A percentile compares a stretch with the other conserved stretches of the same genome.
phyloP scores from a whole-genome alignment of 257 asterid genomes.

The Solanum neorickii region DNA sequence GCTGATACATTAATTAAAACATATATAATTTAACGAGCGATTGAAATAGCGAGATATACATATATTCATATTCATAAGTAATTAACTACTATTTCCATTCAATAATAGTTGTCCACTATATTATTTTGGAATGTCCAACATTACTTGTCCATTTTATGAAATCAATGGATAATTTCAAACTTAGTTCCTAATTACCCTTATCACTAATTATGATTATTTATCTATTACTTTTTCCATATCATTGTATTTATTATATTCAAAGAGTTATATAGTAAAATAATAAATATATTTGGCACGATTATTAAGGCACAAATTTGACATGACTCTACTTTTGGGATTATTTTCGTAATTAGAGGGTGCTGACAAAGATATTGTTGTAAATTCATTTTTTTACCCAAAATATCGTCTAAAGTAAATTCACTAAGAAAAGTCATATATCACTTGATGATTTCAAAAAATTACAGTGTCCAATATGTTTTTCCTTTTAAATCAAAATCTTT shows the following conservation, averaged over 20 bases:
- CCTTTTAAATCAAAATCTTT: too few relatives aligned
- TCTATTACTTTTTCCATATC: not conserved
- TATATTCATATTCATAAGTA: not conserved
- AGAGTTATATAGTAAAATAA: too few relatives aligned
- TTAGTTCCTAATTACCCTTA: not conserved
- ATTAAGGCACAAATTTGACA: not conserved
- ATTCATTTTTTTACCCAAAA: too few relatives aligned
- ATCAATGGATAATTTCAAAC: not conserved
- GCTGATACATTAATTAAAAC: not conserved
- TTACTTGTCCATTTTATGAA: too few relatives aligned
- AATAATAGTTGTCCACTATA: not conserved
- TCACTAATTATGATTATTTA: not conserved
- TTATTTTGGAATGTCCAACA: not conserved
- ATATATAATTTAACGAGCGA: not conserved
- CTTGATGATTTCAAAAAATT: too few relatives aligned
- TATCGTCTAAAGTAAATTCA: too few relatives aligned
- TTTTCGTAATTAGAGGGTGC: too few relatives aligned
- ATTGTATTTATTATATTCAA: too few relatives aligned
- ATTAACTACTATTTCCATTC: not conserved
- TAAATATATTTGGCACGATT: too few relatives aligned
- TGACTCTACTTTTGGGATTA: too few relatives aligned
- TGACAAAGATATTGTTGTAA: not conserved
- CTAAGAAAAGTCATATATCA: too few relatives aligned
- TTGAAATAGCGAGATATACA: not conserved
- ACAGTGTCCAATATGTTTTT: too few relatives aligned